These are phyloP conservation scores for Scedosporium apiospermum DNA, from an alignment of 2,329 filamentous ascomycete species.

Conservation along the genomic window DNA sequence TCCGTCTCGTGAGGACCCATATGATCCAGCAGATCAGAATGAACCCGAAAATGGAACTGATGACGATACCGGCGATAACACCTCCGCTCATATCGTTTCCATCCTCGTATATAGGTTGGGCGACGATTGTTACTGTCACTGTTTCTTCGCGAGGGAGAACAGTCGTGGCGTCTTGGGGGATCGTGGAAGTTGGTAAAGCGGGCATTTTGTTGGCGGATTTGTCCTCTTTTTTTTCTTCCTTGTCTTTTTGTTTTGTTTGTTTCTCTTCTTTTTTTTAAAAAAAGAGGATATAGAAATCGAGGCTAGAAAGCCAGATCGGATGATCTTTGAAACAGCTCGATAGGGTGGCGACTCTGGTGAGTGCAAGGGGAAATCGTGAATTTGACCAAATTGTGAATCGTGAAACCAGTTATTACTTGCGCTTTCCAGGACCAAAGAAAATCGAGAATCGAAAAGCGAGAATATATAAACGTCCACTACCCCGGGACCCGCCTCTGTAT, in stretches of 20 bases:
- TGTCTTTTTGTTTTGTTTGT: not conserved
- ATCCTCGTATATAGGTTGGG: not conserved
- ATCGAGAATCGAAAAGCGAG: not conserved
- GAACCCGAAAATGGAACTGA: not conserved
- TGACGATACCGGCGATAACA: not conserved
- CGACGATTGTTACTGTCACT: not conserved
- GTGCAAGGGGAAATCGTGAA: not conserved
- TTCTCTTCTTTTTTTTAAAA: not conserved
- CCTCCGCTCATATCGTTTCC: not conserved
- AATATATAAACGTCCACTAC: not conserved
- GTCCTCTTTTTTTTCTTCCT: not conserved
- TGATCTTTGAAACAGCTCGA: not conserved
- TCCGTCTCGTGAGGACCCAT: not conserved
- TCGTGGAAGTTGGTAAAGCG: not conserved
- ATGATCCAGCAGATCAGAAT: not conserved
- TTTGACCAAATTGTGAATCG: too few relatives aligned
- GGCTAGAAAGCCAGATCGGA: too few relatives aligned
- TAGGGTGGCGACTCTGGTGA: not conserved
- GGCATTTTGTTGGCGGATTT: not conserved
- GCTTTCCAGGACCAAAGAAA: too few relatives aligned
- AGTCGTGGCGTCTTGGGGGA: not conserved
- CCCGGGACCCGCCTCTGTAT: not conserved
- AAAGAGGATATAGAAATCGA: too few relatives aligned
- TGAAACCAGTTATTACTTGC: too few relatives aligned
- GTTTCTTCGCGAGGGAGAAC: not conserved